A percentile compares a stretch with the other conserved stretches of the same genome.
Conservation (phyloP, 441 rosid species). For the Melastoma candidum region DNA sequence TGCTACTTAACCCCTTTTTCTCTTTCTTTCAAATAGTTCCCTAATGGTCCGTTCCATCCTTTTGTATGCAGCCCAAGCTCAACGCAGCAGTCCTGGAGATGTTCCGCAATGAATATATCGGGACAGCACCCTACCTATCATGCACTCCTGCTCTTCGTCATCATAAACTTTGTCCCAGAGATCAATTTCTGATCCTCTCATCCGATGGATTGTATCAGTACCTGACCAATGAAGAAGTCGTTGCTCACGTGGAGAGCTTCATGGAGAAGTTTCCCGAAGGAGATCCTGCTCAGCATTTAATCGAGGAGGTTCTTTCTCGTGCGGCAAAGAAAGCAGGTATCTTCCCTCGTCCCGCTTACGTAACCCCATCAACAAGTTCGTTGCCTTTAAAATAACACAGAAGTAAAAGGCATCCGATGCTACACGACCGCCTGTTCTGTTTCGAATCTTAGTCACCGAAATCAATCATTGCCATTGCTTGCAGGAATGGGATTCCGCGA, state of each 20-base stretch:
- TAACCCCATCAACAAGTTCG: too few relatives aligned
- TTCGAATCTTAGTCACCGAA: neutral
- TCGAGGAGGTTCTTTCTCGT: conserved; percentile 80
- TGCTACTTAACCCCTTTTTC: neutral
- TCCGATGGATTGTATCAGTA: conserved; percentile 96
- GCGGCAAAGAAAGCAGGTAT: conserved; percentile 98
- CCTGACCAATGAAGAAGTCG: conserved; percentile 85
- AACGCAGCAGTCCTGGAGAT: conserved; percentile 73
- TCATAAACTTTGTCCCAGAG: conserved; percentile 64
- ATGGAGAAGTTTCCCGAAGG: conserved; percentile 94
- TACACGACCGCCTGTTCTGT: too few relatives aligned
- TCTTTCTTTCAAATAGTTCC: conserved; percentile 1
- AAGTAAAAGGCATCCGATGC: too few relatives aligned
- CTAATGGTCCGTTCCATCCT: conserved; percentile 4
- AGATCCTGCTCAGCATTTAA: conserved; percentile 89
- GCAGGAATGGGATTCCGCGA: conserved; percentile 90
- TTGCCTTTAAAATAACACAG: too few relatives aligned
- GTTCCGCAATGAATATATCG: conserved; percentile 85
- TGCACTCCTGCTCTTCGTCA: conserved; percentile 82
- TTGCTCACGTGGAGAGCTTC: conserved; percentile 61
- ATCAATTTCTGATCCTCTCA: conserved; percentile 80
- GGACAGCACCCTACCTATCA: conserved; percentile 76
- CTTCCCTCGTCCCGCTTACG: neutral
- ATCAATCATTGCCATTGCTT: conserved; percentile 6
- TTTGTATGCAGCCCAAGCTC: conserved; percentile 69